Evolutionary conservation across 495 filamentous ascomycete genomes (phyloP).

Genomic region (Tuber magnatum): DNA sequence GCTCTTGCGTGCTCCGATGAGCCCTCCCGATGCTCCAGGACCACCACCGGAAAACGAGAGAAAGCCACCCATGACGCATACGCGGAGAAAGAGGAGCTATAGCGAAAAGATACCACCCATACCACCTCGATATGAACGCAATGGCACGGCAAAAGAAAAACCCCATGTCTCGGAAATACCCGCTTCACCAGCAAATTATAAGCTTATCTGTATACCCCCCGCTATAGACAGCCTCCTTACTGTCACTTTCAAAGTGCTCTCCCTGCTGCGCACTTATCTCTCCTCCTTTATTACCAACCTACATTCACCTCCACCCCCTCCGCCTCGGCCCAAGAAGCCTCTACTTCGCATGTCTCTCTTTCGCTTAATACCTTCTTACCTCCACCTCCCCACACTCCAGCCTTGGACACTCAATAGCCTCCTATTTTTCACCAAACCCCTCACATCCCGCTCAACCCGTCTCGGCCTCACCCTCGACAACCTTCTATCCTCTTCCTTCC

Average conservation of each 20-base stretch:
- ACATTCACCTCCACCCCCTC: constrained; percentile 11
- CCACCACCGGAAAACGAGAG: background rate
- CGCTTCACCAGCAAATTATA: constrained; percentile 4
- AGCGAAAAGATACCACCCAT: constrained; percentile 3
- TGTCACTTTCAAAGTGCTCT: constrained; percentile 5
- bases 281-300: constrained; percentile 24
- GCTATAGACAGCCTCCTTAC: constrained; percentile 18
- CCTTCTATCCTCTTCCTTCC: constrained; percentile 65
- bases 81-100: background rate
- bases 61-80: background rate
- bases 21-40: too few species aligned
- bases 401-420: constrained; percentile 36
- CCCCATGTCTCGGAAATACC: background rate
- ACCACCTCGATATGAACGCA: background rate
- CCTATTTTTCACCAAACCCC: constrained; percentile 17
- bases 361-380: constrained; percentile 16
- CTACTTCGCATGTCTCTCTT: constrained; percentile 30
- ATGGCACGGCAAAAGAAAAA: background rate
- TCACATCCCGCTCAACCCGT: constrained; percentile 16
- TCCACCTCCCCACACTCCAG: constrained; percentile 20
- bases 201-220: constrained; percentile 12
- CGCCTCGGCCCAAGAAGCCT: constrained; percentile 13
- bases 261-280: constrained; percentile 14
- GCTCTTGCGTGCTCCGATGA: constrained; percentile 26
- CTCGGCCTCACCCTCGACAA: constrained; percentile 47